Evolutionary conservation across 2,329 filamentous ascomycete genomes (phyloP).

Genomic region (Xylaria sp.): DNA sequence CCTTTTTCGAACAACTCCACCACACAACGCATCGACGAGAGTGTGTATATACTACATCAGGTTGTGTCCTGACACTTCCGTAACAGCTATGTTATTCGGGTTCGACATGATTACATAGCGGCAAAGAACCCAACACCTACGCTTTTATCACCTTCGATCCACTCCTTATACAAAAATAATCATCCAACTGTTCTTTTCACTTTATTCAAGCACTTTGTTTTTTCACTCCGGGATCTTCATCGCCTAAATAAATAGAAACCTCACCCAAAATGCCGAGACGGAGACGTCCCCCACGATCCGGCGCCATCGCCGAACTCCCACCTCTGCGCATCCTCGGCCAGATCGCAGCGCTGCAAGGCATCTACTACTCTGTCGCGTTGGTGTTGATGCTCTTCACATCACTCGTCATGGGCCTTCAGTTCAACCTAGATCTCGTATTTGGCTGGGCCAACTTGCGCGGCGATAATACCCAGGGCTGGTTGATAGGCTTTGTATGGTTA

Average conservation of each 20-base stretch:
- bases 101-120: constrained; percentile 43
- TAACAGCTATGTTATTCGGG: neutral
- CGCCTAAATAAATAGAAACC: neutral
- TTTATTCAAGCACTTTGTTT: neutral
- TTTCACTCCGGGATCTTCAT: neutral
- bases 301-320: constrained; percentile 69
- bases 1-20: neutral
- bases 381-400: constrained; percentile 67
- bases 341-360: constrained; percentile 65
- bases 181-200: constrained; percentile 1
- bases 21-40: neutral
- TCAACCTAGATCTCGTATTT: constrained; percentile 65
- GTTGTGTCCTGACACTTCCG: neutral
- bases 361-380: constrained; percentile 64
- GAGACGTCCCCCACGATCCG: constrained; percentile 66
- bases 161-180: constrained; percentile 30
- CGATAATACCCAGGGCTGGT: constrained; percentile 71
- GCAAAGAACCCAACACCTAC: constrained; percentile 12
- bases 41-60: neutral
- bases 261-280: constrained; percentile 59
- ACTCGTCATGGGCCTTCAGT: constrained; percentile 66
- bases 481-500: constrained; percentile 66
- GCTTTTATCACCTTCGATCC: constrained; percentile 32
- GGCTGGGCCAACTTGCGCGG: constrained; percentile 68
- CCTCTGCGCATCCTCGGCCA: constrained; percentile 69